Evolutionary conservation across 441 rosid genomes (phyloP).

Genomic region (Jatropha multifida): DNA sequence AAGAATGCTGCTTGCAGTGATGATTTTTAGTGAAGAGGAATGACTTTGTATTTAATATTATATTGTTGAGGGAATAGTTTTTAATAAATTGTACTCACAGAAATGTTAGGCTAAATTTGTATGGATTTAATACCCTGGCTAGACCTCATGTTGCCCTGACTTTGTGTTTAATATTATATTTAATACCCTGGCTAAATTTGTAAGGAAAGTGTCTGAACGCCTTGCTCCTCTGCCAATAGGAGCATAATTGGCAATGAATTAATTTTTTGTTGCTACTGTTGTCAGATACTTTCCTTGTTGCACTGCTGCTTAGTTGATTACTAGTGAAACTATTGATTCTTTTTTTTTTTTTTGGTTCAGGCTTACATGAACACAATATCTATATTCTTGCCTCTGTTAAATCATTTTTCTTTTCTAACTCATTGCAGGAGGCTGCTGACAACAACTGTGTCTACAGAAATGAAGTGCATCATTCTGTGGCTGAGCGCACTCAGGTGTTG

Average conservation of each 20-base stretch:
- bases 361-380: background rate
- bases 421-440: conserved; percentile 77
- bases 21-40: background rate
- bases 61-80: no score
- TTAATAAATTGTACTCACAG: background rate
- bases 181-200: no score
- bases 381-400: background rate
- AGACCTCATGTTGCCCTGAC: background rate
- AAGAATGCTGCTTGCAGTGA: background rate
- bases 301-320: background rate
- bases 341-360: background rate
- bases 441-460: conserved; percentile 84
- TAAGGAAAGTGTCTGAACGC: background rate
- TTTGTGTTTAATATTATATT: no score
- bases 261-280: background rate
- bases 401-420: background rate
- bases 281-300: background rate
- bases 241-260: background rate
- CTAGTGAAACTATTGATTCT: background rate
- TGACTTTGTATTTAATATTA: background rate
- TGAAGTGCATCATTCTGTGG: conserved; percentile 83
- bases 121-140: background rate
- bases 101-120: background rate
- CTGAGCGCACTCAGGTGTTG: conserved; percentile 81
- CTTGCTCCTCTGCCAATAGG: background rate